These are phyloP conservation scores for Aspergillus felis DNA, from an alignment of 2,329 filamentous ascomycete species.

Conservation along the genomic window DNA sequence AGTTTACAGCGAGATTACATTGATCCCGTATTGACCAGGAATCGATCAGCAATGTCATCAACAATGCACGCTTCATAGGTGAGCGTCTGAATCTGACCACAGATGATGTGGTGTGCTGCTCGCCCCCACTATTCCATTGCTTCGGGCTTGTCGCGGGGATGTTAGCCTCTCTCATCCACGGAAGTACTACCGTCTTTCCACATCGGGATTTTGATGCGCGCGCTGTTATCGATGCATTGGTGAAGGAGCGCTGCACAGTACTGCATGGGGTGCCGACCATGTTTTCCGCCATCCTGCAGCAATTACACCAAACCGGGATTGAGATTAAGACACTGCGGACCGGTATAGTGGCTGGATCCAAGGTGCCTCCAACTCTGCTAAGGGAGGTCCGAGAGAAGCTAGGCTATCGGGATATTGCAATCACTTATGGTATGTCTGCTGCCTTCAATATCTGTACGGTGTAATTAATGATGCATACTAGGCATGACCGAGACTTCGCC, in stretches of 20 bases:
- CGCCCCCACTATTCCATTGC: constrained; percentile 74
- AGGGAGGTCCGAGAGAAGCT: too few species aligned
- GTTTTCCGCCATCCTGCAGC: constrained; percentile 58
- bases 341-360: constrained; percentile 1
- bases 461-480: too few species aligned
- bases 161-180: constrained; percentile 63
- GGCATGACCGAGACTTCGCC: too few species aligned
- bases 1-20: constrained; percentile 42
- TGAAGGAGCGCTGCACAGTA: constrained; percentile 60
- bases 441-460: too few species aligned
- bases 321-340: neutral
- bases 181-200: constrained; percentile 66
- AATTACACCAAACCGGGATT: neutral
- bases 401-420: too few species aligned
- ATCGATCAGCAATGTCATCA: neutral
- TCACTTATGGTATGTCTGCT: too few species aligned
- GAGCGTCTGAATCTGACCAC: constrained; percentile 61
- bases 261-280: constrained; percentile 73
- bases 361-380: too few species aligned
- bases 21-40: neutral
- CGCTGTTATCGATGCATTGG: constrained; percentile 59
- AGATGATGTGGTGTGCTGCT: constrained; percentile 66
- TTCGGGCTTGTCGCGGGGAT: constrained; percentile 70
- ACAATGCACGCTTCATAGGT: constrained; percentile 40
- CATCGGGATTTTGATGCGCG: constrained; percentile 49